These are phyloP conservation scores for Fusarium clavum DNA, from an alignment of 2,329 filamentous ascomycete species.

Conservation along the genomic window DNA sequence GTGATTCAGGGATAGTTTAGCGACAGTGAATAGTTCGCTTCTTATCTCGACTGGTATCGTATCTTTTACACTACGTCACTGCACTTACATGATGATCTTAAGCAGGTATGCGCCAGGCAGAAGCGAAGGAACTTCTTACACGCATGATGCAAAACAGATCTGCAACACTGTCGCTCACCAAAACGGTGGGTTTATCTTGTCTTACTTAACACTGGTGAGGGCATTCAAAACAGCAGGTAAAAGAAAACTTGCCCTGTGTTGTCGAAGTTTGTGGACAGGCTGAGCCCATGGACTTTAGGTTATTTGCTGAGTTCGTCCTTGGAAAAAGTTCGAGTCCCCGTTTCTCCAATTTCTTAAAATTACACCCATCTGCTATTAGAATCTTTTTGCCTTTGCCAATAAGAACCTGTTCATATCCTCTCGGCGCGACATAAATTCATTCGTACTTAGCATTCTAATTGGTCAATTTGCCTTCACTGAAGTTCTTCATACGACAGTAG, in stretches of 20 bases:
- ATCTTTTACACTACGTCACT: slow-evolving; percentile 22
- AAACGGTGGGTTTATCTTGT: background rate
- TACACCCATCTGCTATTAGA: slow-evolving; percentile 6
- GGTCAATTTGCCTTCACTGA: background rate
- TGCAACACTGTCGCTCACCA: background rate
- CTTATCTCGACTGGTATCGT: background rate
- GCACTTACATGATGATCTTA: slow-evolving; percentile 6
- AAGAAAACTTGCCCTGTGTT: background rate
- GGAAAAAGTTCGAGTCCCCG: slow-evolving; percentile 37
- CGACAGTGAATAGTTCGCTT: background rate
- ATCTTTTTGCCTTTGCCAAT: slow-evolving; percentile 6
- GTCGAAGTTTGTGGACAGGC: background rate
- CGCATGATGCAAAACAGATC: background rate
- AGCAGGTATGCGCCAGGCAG: slow-evolving; percentile 12
- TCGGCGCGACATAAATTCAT: too few relatives aligned
- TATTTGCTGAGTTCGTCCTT: background rate
- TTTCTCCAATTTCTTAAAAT: slow-evolving; percentile 31
- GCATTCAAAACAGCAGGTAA: too few relatives aligned
- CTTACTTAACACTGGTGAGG: background rate
- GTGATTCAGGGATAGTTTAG: background rate
- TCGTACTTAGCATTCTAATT: background rate
- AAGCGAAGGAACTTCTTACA: background rate
- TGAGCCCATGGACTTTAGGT: background rate
- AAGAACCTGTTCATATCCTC: background rate
- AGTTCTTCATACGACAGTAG: background rate